Base-by-base conservation (phyloP, 2,329 filamentous ascomycete species). In the Pseudogymnoascus verrucosus region DNA sequence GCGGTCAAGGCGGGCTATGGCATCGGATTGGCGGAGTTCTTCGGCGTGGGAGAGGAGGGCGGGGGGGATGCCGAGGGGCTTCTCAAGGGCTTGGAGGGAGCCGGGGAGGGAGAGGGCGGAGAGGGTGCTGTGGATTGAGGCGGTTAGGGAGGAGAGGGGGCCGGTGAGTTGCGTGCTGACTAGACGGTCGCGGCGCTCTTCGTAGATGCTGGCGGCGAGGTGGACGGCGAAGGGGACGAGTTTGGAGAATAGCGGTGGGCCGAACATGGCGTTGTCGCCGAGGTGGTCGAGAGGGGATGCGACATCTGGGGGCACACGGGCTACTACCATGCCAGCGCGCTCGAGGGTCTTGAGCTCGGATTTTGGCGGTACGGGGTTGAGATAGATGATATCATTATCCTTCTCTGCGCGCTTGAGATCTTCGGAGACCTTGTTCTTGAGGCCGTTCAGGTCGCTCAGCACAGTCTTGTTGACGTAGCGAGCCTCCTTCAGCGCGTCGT, bases 191-290 rank as follows among this genome's bases (percentile, higher is more conserved):
- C 93, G 84, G 12, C 93, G 85, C 72, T 98, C 93, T 63, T 92
- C 92, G 72, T 99, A 99, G 36, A 98, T 96, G 59, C 91, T 96
- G 1, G 93, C 91, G 6, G 95, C 95, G 60, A 98, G 84, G 71
- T 99, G 95, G 0, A 98, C 95, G 0, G 93, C 92, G 73, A 97
- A 98, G 0, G 95, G 95, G 0, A 99, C 95, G 1, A 99, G 82
- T 70, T 93, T 95, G 1, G 90, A 86, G 73, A 99, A 98, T 0
- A 99, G 78, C 0, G 92, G 90, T 21, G 87, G 87, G 0, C 95
- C 93, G 70, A 97, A 89, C 64, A 93, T 88, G 12, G 86, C 86
- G 51, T 88, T 84, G 11, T 95, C 89, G 1, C 92, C 91, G 3
- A 99, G 81, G 73, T 90, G 87, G 0, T 90, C 86, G 62, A 90